These are phyloP conservation scores for Oryza coarctata DNA, from an alignment of 176 grass and related monocot genomes.

Conservation along the genomic window DNA sequence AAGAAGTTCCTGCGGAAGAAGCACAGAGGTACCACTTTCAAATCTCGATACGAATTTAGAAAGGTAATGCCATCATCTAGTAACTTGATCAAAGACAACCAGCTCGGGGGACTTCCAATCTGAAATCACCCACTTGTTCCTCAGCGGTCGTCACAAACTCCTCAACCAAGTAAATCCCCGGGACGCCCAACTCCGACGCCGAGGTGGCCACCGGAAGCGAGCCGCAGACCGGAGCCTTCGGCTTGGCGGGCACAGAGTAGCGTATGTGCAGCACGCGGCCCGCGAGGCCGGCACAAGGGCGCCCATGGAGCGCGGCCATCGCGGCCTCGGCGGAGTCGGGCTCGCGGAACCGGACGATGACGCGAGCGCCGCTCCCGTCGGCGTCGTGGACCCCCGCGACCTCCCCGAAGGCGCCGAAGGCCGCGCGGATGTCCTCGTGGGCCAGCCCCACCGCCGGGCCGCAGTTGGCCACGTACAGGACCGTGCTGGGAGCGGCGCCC, in stretches of 20 bases:
- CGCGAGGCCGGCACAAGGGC: slow-evolving; percentile 43
- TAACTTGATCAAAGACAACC: background rate
- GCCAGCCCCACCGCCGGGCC: slow-evolving; percentile 72
- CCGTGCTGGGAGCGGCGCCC: slow-evolving; percentile 33
- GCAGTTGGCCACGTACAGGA: slow-evolving; percentile 86
- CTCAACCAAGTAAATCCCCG: slow-evolving; percentile 72
- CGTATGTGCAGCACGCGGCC: slow-evolving; percentile 66
- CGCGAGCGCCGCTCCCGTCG: slow-evolving; percentile 66
- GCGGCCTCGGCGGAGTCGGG: slow-evolving; percentile 53
- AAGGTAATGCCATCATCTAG: background rate
- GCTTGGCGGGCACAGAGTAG: slow-evolving; percentile 55
- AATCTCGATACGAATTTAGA: background rate
- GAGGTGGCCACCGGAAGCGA: slow-evolving; percentile 43
- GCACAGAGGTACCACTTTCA: background rate
- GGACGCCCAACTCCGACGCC: slow-evolving; percentile 59
- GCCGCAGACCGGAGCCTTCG: slow-evolving; percentile 33
- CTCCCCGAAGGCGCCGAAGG: slow-evolving; percentile 66
- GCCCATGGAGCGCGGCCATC: slow-evolving; percentile 61
- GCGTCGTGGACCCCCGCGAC: slow-evolving; percentile 56
- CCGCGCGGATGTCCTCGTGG: slow-evolving; percentile 47
- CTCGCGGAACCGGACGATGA: slow-evolving; percentile 70
- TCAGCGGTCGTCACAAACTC: slow-evolving; percentile 70
- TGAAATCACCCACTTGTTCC: slow-evolving; percentile 57
- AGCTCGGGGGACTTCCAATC: background rate
- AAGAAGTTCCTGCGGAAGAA: slow-evolving; percentile 67